phyloP scores from a whole-genome alignment of 2,329 filamentous ascomycete genomes.

The Emergomyces orientalis region DNA sequence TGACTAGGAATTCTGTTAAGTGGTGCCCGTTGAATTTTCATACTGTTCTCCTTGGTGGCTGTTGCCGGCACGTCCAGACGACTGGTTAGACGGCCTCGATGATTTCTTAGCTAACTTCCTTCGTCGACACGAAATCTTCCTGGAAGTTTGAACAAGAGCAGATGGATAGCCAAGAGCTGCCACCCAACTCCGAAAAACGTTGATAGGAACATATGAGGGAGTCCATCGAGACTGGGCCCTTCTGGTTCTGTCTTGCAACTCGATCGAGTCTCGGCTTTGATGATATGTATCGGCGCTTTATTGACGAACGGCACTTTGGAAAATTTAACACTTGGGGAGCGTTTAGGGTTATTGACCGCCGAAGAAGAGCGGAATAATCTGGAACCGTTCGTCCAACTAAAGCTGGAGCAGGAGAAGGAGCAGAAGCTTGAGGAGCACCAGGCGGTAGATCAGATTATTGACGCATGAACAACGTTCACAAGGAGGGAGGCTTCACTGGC shows the following conservation, averaged over 20 bases:
- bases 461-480: neutral
- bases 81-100: slow-evolving; percentile 16
- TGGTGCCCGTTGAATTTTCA: slow-evolving; percentile 15
- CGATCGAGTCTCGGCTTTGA: neutral
- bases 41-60: slow-evolving; percentile 17
- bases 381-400: neutral
- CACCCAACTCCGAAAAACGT: neutral
- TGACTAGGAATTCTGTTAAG: slow-evolving; percentile 21
- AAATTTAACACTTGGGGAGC: neutral
- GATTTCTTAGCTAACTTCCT: slow-evolving; percentile 15
- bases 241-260: neutral
- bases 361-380: neutral
- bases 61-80: slow-evolving; percentile 12
- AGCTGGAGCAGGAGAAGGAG: neutral
- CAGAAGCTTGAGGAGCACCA: neutral
- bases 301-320: neutral
- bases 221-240: neutral
- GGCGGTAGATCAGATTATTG: neutral
- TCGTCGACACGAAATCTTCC: neutral
- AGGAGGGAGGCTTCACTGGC: neutral
- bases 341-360: neutral
- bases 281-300: neutral
- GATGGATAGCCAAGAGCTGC: neutral
- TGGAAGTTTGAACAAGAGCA: neutral
- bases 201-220: neutral